Conservation (phyloP, 2,329 filamentous ascomycete species). For the Fusarium sp. region DNA sequence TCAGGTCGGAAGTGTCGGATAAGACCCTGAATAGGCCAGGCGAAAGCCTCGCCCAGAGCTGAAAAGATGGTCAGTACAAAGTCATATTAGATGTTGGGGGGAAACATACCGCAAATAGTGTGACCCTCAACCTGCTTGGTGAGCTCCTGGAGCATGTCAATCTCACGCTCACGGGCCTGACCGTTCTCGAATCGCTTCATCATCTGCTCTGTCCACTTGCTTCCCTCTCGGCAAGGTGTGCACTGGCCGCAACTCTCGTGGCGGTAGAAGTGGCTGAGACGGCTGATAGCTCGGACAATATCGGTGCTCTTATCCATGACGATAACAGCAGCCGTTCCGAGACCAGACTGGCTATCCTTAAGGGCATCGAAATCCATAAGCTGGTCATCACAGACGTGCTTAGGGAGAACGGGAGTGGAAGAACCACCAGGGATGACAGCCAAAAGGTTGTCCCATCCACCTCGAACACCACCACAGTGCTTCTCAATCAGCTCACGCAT, state of each 20-base stretch:
- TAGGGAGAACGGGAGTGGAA: constrained; percentile 94
- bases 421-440: constrained; percentile 96
- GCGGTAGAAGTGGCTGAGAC: constrained; percentile 96
- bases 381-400: constrained; percentile 89
- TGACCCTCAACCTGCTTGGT: constrained; percentile 99
- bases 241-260: constrained; percentile 99
- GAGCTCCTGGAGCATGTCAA: constrained; percentile 99
- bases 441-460: constrained; percentile 97
- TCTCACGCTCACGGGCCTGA: constrained; percentile 87
- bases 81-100: neutral
- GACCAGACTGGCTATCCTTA: constrained; percentile 97
- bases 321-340: constrained; percentile 96
- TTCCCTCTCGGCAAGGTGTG: constrained; percentile 98
- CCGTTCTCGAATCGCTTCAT: constrained; percentile 97
- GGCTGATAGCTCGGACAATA: constrained; percentile 91
- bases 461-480: constrained; percentile 96
- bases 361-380: constrained; percentile 99
- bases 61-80: constrained; percentile 45
- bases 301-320: constrained; percentile 99
- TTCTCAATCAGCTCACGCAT: constrained; percentile 96
- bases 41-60: constrained; percentile 96
- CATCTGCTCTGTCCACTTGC: constrained; percentile 99
- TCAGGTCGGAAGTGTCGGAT: constrained; percentile 98
- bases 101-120: constrained; percentile 87
- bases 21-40: constrained; percentile 97